Conservation (phyloP, 108 stramenopile species). For the Cylindrotheca closterium region DNA sequence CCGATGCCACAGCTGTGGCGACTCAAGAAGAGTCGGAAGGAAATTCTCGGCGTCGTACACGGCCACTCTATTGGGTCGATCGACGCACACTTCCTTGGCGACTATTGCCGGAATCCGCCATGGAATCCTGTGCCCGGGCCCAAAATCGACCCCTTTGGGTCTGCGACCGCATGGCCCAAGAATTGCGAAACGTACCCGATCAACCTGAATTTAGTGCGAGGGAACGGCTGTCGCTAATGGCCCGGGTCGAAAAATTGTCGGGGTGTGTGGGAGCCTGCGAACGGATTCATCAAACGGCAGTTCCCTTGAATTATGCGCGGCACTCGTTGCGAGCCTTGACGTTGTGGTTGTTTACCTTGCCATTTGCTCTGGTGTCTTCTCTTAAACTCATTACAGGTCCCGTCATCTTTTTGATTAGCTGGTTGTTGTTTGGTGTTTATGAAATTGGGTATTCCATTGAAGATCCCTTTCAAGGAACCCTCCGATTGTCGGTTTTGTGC, state of each 20-base stretch:
- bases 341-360: conserved; percentile 87
- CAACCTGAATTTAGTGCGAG: conserved; percentile 66
- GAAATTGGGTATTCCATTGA: conserved; percentile 94
- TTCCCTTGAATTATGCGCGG: conserved; percentile 93
- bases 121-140: conserved; percentile 74
- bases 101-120: conserved; percentile 57
- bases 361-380: conserved; percentile 82
- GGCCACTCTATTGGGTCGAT: conserved; percentile 83
- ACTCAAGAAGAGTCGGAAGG: conserved; percentile 66
- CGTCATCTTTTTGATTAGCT: conserved; percentile 75
- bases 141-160: conserved; percentile 91
- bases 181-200: conserved; percentile 65
- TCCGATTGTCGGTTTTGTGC: conserved; percentile 79
- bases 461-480: conserved; percentile 91
- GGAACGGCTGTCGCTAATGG: conserved; percentile 81
- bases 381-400: conserved; percentile 83
- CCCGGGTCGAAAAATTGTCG: conserved; percentile 76
- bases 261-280: conserved; percentile 86
- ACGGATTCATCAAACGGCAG: conserved; percentile 93
- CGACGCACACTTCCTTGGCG: conserved; percentile 84
- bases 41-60: conserved; percentile 58
- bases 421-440: conserved; percentile 94
- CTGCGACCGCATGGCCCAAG: conserved; percentile 79
- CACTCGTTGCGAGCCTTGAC: conserved; percentile 91
- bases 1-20: conserved; percentile 46